phyloP scores from a whole-genome alignment of 2,329 filamentous ascomycete genomes.

The Fusarium hostae region DNA sequence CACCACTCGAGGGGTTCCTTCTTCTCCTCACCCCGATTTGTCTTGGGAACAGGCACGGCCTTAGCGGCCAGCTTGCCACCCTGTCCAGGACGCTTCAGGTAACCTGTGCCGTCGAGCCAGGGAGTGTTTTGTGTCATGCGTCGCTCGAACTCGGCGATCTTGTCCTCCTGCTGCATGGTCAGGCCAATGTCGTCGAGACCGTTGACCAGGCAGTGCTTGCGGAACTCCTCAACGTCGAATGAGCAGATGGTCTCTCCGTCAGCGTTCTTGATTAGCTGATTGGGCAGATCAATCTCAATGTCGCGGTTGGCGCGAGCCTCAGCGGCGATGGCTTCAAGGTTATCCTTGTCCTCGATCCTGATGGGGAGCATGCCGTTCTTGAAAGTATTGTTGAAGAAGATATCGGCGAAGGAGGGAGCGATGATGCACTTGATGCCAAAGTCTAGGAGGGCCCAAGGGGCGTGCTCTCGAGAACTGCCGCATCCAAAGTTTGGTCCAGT shows the following conservation, averaged over 20 bases:
- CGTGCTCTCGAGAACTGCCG: conserved; percentile 91
- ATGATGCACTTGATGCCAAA: conserved; percentile 97
- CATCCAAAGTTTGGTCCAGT: conserved; percentile 97
- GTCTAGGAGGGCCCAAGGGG: conserved; percentile 95
- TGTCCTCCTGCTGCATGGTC: conserved; percentile 90
- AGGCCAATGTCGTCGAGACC: conserved; percentile 95
- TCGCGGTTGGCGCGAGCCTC: conserved; percentile 85
- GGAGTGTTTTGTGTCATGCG: conserved; percentile 82
- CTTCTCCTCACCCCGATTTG: conserved; percentile 86
- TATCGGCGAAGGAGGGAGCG: conserved; percentile 78
- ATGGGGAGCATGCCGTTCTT: conserved; percentile 99
- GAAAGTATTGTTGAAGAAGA: conserved; percentile 99
- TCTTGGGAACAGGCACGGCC: conserved; percentile 80
- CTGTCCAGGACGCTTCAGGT: conserved; percentile 71
- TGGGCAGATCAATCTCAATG: conserved; percentile 88
- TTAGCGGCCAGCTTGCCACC: conserved; percentile 67
- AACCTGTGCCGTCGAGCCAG: conserved; percentile 90
- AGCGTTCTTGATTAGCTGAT: conserved; percentile 82
- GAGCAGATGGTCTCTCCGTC: conserved; percentile 77
- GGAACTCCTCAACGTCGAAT: conserved; percentile 93
- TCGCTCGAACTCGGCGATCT: conserved; percentile 85
- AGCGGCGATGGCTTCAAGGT: conserved; percentile 75
- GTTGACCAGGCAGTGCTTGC: conserved; percentile 93
- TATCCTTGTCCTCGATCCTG: conserved; percentile 72
- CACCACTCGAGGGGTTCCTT: conserved; percentile 92